Evolutionary conservation across 1,284 basidiomycete genomes (phyloP).

Genomic region (Mycosarcoma mackinlayi): DNA sequence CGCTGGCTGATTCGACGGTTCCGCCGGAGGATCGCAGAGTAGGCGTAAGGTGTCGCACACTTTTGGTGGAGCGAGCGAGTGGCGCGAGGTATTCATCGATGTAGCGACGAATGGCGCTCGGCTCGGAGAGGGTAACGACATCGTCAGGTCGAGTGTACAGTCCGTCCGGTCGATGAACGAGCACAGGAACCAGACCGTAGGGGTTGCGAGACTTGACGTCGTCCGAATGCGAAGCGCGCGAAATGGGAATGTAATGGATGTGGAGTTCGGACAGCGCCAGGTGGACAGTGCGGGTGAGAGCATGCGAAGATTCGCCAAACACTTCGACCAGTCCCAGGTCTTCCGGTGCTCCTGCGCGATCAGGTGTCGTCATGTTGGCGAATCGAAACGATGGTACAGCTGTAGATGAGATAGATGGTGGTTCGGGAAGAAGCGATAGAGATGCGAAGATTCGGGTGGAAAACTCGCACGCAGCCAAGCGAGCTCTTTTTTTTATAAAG

Average conservation of each 20-base stretch:
- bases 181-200: constrained; percentile 36
- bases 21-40: constrained; percentile 1
- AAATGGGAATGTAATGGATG: constrained; percentile 31
- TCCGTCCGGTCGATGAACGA: constrained; percentile 38
- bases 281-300: constrained; percentile 39
- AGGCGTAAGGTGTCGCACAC: constrained; percentile 21
- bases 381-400: background rate
- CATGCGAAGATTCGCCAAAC: constrained; percentile 20
- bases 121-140: constrained; percentile 32
- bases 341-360: constrained; percentile 24
- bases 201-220: constrained; percentile 34
- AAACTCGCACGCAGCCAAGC: too few relatives aligned
- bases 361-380: constrained; percentile 34
- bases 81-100: constrained; percentile 40
- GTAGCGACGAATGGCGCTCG: constrained; percentile 40
- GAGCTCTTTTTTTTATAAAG: too few relatives aligned
- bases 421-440: too few relatives aligned
- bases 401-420: background rate
- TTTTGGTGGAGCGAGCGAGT: background rate
- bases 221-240: constrained; percentile 21
- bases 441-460: too few relatives aligned
- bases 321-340: constrained; percentile 44
- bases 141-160: constrained; percentile 29
- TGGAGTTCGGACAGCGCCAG: constrained; percentile 34
- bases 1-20: background rate